phyloP scores from a whole-genome alignment of 164 flowering plant species.

The Buxus sempervirens region DNA sequence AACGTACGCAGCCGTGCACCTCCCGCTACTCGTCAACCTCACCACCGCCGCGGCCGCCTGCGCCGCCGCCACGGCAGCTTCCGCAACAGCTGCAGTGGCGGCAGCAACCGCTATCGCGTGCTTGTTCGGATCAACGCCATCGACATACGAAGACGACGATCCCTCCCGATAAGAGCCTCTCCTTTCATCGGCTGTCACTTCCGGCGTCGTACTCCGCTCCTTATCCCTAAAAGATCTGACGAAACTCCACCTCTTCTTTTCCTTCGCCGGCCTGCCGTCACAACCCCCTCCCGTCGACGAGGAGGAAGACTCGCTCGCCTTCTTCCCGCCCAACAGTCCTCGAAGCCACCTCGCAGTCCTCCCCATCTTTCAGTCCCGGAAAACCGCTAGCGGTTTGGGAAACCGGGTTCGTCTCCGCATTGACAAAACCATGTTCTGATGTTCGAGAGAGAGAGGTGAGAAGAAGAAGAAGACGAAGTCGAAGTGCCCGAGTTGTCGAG shows the following conservation, averaged over 20 bases:
- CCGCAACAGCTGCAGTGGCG: conserved; percentile 84
- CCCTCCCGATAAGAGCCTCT: conserved; percentile 16
- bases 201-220: not conserved
- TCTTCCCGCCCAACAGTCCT: conserved; percentile 46
- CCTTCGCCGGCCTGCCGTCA: conserved; percentile 18
- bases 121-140: conserved; percentile 46
- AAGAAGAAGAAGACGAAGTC: too few relatives aligned
- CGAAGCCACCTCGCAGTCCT: conserved; percentile 48
- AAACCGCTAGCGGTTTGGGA: conserved; percentile 4
- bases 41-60: conserved; percentile 87
- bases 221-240: conserved; percentile 23
- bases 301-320: conserved; percentile 1
- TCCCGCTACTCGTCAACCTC: conserved; percentile 46
- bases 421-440: conserved; percentile 1
- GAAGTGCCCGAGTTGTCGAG: too few relatives aligned
- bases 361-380: conserved; percentile 33
- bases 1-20: conserved; percentile 20
- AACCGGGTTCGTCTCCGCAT: conserved; percentile 5
- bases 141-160: conserved; percentile 10
- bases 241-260: conserved; percentile 39
- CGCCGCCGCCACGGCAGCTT: conserved; percentile 82
- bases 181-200: not conserved
- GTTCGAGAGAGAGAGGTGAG: too few relatives aligned
- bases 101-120: conserved; percentile 93
- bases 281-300: conserved; percentile 3